These are phyloP conservation scores for Termitomyces sp. DNA, from an alignment of 768 basidiomycete species.

Conservation along the genomic window DNA sequence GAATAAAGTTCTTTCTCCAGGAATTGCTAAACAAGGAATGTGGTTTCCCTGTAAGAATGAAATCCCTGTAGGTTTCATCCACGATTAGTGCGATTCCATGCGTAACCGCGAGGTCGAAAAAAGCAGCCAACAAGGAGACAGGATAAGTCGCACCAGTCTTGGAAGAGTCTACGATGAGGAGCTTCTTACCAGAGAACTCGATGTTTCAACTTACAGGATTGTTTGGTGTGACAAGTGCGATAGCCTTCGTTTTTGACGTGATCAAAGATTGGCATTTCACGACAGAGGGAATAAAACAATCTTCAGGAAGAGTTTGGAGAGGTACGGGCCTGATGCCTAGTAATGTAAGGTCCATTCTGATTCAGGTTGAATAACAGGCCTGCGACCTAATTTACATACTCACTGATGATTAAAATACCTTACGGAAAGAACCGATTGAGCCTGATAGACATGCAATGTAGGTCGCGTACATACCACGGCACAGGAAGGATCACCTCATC, in stretches of 20 bases:
- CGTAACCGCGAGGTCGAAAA: conserved; percentile 51
- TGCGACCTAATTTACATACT: conserved; percentile 8
- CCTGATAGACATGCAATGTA: background rate
- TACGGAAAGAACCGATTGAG: background rate
- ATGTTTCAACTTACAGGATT: conserved; percentile 51
- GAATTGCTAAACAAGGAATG: conserved; percentile 47
- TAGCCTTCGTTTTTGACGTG: conserved; percentile 56
- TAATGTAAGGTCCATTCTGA: conserved; percentile 63
- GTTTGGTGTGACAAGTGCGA: conserved; percentile 73
- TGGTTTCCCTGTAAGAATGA: conserved; percentile 42
- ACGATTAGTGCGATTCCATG: conserved; percentile 60
- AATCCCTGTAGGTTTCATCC: conserved; percentile 91
- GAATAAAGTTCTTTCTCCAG: conserved; percentile 62
- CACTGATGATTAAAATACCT: conserved; percentile 70
- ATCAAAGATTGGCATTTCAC: conserved; percentile 45
- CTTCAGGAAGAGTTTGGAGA: conserved; percentile 41
- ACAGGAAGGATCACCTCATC: conserved; percentile 70
- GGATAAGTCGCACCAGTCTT: conserved; percentile 72
- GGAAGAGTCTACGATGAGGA: background rate
- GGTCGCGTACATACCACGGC: conserved; percentile 45
- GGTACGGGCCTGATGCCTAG: conserved; percentile 56
- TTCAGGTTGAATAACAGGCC: background rate
- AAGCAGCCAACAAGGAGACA: conserved; percentile 47
- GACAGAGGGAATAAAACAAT: conserved; percentile 58
- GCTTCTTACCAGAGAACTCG: too few species aligned